These are phyloP conservation scores for Ophiocordyceps unilateralis DNA, from an alignment of 2,329 filamentous ascomycete genomes.

Conservation along the genomic window DNA sequence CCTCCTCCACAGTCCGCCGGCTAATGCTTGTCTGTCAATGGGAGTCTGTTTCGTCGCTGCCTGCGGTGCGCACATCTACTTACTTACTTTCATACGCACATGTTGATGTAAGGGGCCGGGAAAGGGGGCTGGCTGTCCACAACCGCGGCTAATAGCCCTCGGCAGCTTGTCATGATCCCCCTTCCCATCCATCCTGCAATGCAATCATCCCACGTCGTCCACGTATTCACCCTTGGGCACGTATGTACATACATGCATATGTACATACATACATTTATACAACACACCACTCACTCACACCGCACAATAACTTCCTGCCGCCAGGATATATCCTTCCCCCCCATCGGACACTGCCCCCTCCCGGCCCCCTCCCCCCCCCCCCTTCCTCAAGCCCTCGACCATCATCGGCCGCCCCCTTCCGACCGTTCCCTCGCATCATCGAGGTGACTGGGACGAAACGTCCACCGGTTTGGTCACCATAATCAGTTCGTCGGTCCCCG, in stretches of 20 bases:
- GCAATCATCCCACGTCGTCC: background rate
- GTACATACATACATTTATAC: background rate
- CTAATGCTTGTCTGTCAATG: background rate
- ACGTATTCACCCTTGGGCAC: background rate
- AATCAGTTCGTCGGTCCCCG: slow-evolving; percentile 6
- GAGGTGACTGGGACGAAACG: slow-evolving; percentile 5
- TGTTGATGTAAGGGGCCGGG: background rate
- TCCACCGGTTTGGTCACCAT: slow-evolving; percentile 12
- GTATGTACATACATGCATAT: background rate
- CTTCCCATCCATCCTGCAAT: background rate
- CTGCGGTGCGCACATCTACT: background rate
- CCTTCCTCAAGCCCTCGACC: too few relatives aligned
- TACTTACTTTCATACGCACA: background rate
- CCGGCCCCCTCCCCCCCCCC: too few relatives aligned
- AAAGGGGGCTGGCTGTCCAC: too few relatives aligned
- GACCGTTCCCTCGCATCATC: background rate
- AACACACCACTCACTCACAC: background rate
- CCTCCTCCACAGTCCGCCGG: too few relatives aligned
- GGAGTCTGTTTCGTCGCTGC: background rate
- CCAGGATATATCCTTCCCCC: too few relatives aligned
- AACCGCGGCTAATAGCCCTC: background rate
- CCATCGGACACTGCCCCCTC: too few relatives aligned
- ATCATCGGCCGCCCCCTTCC: background rate
- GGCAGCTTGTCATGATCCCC: too few relatives aligned
- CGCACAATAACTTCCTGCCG: background rate